Evolutionary conservation across 306 rosid genomes (phyloP).

Genomic region (Abrus pulchellus): DNA sequence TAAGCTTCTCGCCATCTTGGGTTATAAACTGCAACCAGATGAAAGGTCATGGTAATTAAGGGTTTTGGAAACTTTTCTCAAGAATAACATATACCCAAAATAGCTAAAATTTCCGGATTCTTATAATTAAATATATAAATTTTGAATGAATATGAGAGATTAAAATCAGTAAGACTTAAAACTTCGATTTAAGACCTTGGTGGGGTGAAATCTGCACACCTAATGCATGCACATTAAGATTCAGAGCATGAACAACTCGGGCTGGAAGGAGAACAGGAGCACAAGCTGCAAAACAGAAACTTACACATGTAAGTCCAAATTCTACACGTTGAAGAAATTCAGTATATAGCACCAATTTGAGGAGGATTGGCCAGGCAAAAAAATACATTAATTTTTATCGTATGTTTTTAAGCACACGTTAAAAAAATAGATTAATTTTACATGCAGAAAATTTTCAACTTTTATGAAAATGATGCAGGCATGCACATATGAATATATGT

Average conservation of each 20-base stretch:
- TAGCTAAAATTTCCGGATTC: neutral
- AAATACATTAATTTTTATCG: no score
- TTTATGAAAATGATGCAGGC: neutral
- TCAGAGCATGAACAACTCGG: slow-evolving; percentile 80
- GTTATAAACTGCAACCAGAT: slow-evolving; percentile 49
- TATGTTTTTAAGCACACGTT: no score
- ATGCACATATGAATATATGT: neutral
- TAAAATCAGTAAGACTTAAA: neutral
- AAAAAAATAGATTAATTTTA: neutral
- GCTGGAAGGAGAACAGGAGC: slow-evolving; percentile 79
- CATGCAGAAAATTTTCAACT: neutral
- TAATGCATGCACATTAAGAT: slow-evolving; percentile 72
- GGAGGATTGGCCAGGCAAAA: neutral
- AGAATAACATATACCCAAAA: no score
- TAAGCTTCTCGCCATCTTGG: slow-evolving; percentile 38
- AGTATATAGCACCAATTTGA: neutral
- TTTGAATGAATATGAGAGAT: slow-evolving; percentile 22
- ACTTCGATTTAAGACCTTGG: slow-evolving; percentile 54
- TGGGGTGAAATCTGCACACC: slow-evolving; percentile 68
- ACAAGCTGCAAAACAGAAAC: slow-evolving; percentile 58
- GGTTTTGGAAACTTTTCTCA: neutral
- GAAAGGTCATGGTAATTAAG: slow-evolving; percentile 17
- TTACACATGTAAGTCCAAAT: slow-evolving; percentile 10
- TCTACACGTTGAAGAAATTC: neutral
- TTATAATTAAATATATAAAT: neutral